Conservation (phyloP, 2,329 filamentous ascomycete species). For the Periconia digitata region DNA sequence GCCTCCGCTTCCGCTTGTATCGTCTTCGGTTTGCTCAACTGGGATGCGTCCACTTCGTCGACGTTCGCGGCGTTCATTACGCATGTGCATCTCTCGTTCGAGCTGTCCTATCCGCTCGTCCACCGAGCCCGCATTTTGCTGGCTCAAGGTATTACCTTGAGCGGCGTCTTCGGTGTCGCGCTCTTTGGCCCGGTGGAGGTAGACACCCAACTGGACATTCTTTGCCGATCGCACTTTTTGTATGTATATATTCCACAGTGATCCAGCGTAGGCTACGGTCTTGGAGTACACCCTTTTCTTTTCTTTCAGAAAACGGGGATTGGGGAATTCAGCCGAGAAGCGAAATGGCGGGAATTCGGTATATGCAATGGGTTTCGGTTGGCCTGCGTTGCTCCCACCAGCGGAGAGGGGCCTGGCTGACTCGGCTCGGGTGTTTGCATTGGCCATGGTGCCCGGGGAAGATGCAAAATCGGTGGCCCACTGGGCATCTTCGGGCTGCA, state of each 20-base stretch:
- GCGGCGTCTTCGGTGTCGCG: conserved; percentile 52
- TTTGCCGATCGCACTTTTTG: conserved; percentile 59
- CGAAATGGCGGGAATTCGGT: conserved; percentile 61
- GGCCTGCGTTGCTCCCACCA: conserved; percentile 38
- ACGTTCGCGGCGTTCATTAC: conserved; percentile 40
- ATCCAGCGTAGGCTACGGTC: conserved; percentile 62
- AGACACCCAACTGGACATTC: conserved; percentile 60
- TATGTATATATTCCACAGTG: conserved; percentile 64
- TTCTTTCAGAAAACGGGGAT: conserved; percentile 58
- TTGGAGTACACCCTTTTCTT: conserved; percentile 61
- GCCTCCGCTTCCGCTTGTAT: conserved; percentile 50
- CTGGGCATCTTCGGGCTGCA: conserved; percentile 57
- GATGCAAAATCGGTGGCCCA: conserved; percentile 59
- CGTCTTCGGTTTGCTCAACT: conserved; percentile 38
- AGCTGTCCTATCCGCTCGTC: conserved; percentile 57
- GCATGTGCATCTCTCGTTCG: conserved; percentile 55
- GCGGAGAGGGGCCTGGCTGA: conserved; percentile 36
- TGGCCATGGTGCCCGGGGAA: conserved; percentile 45
- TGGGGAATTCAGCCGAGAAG: conserved; percentile 61
- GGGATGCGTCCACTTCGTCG: conserved; percentile 28
- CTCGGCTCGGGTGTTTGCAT: conserved; percentile 35
- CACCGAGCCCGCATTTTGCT: conserved; percentile 47
- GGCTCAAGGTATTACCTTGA: conserved; percentile 40
- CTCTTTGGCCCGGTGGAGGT: conserved; percentile 61
- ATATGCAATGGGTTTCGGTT: conserved; percentile 48